phyloP scores from a whole-genome alignment of 2,329 filamentous ascomycete species.

The Fusarium oligoseptatum region DNA sequence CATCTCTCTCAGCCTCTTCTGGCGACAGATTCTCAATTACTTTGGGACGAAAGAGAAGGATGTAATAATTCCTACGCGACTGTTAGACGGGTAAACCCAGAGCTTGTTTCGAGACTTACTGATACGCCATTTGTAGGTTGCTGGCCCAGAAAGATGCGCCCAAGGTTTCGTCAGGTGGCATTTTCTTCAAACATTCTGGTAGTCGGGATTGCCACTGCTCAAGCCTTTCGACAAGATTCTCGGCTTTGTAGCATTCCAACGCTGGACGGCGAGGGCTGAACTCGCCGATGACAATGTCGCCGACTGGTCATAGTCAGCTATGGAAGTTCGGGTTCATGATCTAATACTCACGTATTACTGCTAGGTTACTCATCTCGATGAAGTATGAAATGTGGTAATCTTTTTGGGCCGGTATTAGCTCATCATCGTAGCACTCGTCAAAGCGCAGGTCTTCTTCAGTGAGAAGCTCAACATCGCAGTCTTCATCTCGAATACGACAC shows the following conservation, averaged over 20 bases:
- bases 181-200: slow-evolving; percentile 10
- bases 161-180: slow-evolving; percentile 10
- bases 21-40: background rate
- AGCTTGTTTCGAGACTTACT: background rate
- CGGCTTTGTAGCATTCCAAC: background rate
- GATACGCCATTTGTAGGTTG: slow-evolving; percentile 34
- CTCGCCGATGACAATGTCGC: slow-evolving; percentile 36
- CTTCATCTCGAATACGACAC: slow-evolving; percentile 38
- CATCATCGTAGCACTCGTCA: slow-evolving; percentile 6
- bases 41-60: slow-evolving; percentile 32
- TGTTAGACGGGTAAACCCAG: background rate
- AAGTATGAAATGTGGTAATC: slow-evolving; percentile 27
- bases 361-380: slow-evolving; percentile 17
- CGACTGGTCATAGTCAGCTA: slow-evolving; percentile 12
- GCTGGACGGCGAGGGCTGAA: slow-evolving; percentile 31
- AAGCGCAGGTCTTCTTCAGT: slow-evolving; percentile 24
- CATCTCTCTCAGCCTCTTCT: slow-evolving; percentile 18
- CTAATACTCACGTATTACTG: slow-evolving; percentile 17
- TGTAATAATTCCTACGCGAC: slow-evolving; percentile 1
- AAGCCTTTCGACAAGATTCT: background rate
- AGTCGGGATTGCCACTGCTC: slow-evolving; percentile 21
- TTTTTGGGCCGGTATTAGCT: slow-evolving; percentile 15
- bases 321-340: fast-evolving
- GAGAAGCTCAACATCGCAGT: slow-evolving; percentile 33
- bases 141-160: slow-evolving; percentile 32